Conservation (phyloP, 2,329 filamentous ascomycete genomes). For the Madurella mycetomatis region DNA sequence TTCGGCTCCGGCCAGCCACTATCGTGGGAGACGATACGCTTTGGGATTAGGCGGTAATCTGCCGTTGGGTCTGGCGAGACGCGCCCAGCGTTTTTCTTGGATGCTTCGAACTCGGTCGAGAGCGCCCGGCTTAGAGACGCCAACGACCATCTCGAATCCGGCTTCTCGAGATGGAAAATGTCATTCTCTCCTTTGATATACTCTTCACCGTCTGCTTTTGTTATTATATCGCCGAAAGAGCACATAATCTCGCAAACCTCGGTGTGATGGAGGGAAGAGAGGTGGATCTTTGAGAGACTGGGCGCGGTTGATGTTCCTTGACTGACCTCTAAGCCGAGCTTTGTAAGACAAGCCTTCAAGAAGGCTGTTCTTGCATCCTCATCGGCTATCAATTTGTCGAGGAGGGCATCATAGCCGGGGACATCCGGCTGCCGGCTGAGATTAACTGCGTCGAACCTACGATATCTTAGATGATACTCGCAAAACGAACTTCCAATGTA, state of each 20-base stretch:
- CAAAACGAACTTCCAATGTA: neutral
- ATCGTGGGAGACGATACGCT: conserved; percentile 71
- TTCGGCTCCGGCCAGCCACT: conserved; percentile 61
- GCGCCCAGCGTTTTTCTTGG: conserved; percentile 19
- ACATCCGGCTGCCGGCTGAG: conserved; percentile 63
- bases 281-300: conserved; percentile 74
- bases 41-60: conserved; percentile 70
- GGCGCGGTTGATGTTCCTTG: conserved; percentile 66
- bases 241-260: conserved; percentile 65
- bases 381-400: conserved; percentile 62
- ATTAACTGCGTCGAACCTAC: conserved; percentile 77
- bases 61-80: conserved; percentile 22
- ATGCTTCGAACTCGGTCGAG: conserved; percentile 31
- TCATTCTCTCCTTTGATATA: conserved; percentile 79
- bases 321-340: conserved; percentile 76
- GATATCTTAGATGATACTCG: conserved; percentile 13
- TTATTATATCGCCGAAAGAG: conserved; percentile 63
- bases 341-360: conserved; percentile 71
- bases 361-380: conserved; percentile 70
- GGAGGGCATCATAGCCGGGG: conserved; percentile 65
- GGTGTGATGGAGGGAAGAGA: conserved; percentile 63
- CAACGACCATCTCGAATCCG: conserved; percentile 56
- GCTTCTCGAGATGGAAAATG: conserved; percentile 71
- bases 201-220: conserved; percentile 60
- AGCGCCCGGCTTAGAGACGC: conserved; percentile 52